A percentile compares a stretch with the other conserved stretches of the same genome.
These are phyloP conservation scores for Penicillium sp. DNA, from an alignment of 2,329 filamentous ascomycete genomes.

Conservation along the genomic window DNA sequence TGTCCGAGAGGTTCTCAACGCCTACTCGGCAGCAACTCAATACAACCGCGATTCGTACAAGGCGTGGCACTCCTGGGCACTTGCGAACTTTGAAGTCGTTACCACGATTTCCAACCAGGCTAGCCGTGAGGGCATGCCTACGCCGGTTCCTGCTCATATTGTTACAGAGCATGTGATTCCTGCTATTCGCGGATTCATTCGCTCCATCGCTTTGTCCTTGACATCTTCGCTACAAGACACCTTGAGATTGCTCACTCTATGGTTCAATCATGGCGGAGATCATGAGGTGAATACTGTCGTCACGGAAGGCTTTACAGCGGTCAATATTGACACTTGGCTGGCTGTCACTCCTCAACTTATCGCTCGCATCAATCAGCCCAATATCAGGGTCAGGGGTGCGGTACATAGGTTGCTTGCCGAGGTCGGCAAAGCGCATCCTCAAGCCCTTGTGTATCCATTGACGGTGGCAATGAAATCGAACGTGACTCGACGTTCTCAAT, in stretches of 20 bases:
- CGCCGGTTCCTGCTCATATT: conserved; percentile 62
- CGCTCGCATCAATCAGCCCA: conserved; percentile 94
- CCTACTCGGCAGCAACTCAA: conserved; percentile 86
- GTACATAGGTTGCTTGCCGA: conserved; percentile 91
- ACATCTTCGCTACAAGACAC: conserved; percentile 96
- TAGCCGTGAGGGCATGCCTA: conserved; percentile 54
- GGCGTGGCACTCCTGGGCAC: conserved; percentile 97
- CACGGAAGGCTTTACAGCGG: conserved; percentile 83
- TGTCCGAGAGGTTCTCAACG: conserved; percentile 83
- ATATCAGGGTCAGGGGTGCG: conserved; percentile 79
- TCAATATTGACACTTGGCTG: conserved; percentile 97
- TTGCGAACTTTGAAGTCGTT: conserved; percentile 98
- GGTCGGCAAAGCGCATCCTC: conserved; percentile 89
- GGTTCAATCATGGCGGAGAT: conserved; percentile 91
- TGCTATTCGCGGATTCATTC: conserved; percentile 93
- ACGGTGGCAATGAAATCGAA: conserved; percentile 98
- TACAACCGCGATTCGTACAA: conserved; percentile 98
- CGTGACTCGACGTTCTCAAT: conserved; percentile 77
- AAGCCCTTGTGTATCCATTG: conserved; percentile 93
- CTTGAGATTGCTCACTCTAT: conserved; percentile 84
- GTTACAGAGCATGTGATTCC: conserved; percentile 89
- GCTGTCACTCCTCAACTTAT: conserved; percentile 98
- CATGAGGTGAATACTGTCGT: conserved; percentile 85
- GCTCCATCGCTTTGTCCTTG: conserved; percentile 87
- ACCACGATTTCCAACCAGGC: conserved; percentile 71